These are phyloP conservation scores for Coniferiporia weirii DNA, from an alignment of 1,284 basidiomycete species.

Conservation along the genomic window DNA sequence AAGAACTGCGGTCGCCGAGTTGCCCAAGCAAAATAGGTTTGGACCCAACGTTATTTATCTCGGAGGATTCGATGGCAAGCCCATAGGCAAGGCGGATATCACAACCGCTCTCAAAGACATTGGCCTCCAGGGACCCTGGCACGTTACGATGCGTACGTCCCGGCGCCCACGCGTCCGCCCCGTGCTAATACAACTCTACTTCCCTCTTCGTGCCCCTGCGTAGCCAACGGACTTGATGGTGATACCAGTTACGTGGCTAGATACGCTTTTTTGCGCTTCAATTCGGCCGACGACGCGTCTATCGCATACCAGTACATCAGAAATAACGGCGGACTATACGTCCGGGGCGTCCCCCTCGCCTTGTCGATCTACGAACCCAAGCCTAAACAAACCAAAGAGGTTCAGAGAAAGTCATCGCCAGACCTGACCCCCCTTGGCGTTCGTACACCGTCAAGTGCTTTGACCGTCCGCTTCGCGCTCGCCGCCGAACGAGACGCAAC, in stretches of 20 bases:
- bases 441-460: no score
- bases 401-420: no score
- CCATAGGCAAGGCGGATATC: not conserved
- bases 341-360: not conserved
- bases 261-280: not conserved
- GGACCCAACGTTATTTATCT: not conserved
- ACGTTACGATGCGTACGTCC: not conserved
- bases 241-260: not conserved
- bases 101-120: not conserved
- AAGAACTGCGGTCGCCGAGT: not conserved
- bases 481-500: no score
- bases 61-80: not conserved
- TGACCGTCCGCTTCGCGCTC: no score
- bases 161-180: not conserved
- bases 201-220: no score
- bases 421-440: no score
- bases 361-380: not conserved
- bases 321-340: not conserved
- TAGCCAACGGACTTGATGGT: no score
- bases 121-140: not conserved
- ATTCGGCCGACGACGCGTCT: not conserved
- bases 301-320: not conserved
- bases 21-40: not conserved
- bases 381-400: no score
- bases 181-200: no score